Percentiles rank a stretch among this genome's conserved stretches.
phyloP scores from a whole-genome alignment of 208 protist genomes.

The Borovskyia barvae region DNA sequence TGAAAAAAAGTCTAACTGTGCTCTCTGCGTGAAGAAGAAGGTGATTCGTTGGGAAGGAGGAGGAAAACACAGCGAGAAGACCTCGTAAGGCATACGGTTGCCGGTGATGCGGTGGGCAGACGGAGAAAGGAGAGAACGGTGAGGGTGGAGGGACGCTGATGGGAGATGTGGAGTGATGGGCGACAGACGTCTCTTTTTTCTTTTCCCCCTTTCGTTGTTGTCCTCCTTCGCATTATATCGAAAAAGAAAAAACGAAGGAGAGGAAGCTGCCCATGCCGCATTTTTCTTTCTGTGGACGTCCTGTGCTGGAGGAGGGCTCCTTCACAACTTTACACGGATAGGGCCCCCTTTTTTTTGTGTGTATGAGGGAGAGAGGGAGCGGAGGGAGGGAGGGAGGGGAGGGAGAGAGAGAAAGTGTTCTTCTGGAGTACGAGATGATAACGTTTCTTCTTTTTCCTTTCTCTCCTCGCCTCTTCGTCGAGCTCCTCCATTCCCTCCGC shows the following conservation, averaged over 20 bases:
- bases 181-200: slow-evolving; percentile 15
- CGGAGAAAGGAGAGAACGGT: background rate
- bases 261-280: background rate
- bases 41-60: too few species aligned
- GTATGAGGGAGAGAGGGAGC: background rate
- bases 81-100: too few species aligned
- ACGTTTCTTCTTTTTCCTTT: too few species aligned
- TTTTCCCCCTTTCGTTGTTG: background rate
- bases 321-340: background rate
- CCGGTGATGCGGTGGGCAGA: background rate
- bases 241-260: slow-evolving; percentile 11
- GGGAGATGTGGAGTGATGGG: too few species aligned
- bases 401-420: background rate
- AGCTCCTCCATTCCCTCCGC: too few species aligned
- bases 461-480: too few species aligned
- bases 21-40: too few species aligned
- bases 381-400: background rate
- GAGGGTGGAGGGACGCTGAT: background rate
- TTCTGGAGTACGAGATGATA: background rate
- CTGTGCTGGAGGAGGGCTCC: slow-evolving; percentile 1
- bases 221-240: background rate
- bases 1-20: background rate
- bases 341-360: background rate
- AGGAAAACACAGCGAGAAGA: too few species aligned
- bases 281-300: slow-evolving; percentile 13